Evolutionary conservation across 2,329 filamentous ascomycete genomes (phyloP).

Genomic region (Rhytidhysteron rufulum): DNA sequence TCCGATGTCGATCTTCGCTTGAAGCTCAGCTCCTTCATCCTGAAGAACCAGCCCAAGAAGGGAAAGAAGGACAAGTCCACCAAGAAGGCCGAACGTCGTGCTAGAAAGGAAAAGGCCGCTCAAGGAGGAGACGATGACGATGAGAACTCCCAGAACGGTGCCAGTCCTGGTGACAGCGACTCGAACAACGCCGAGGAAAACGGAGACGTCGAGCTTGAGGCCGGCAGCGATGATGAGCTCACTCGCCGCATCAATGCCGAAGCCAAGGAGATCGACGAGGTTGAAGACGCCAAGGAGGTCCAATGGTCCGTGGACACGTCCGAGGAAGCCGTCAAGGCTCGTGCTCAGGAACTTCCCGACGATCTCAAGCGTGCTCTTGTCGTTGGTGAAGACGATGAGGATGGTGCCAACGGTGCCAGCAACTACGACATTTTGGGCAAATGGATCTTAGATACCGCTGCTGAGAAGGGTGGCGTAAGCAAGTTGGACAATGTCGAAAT

Average conservation of each 20-base stretch:
- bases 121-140: conserved; percentile 50
- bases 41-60: conserved; percentile 93
- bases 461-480: conserved; percentile 67
- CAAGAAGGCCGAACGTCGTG: conserved; percentile 82
- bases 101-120: conserved; percentile 67
- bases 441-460: conserved; percentile 79
- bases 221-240: conserved; percentile 87
- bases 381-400: conserved; percentile 70
- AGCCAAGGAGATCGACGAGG: conserved; percentile 68
- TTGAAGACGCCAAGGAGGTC: conserved; percentile 71
- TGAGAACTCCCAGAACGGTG: conserved; percentile 51
- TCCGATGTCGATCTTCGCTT: conserved; percentile 86
- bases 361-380: conserved; percentile 92
- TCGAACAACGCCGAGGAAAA: conserved; percentile 63
- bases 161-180: conserved; percentile 64
- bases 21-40: conserved; percentile 94
- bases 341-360: conserved; percentile 85
- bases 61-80: conserved; percentile 95
- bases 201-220: conserved; percentile 63
- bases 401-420: conserved; percentile 76
- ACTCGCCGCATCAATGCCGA: conserved; percentile 68
- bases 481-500: conserved; percentile 85
- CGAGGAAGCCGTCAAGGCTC: conserved; percentile 89
- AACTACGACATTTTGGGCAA: conserved; percentile 87
- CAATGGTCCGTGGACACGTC: conserved; percentile 97